Evolutionary conservation across 2,329 filamentous ascomycete genomes (phyloP), one percentile per base, ranked within the genome.

Genomic region (Trichoderma lentiforme): DNA sequence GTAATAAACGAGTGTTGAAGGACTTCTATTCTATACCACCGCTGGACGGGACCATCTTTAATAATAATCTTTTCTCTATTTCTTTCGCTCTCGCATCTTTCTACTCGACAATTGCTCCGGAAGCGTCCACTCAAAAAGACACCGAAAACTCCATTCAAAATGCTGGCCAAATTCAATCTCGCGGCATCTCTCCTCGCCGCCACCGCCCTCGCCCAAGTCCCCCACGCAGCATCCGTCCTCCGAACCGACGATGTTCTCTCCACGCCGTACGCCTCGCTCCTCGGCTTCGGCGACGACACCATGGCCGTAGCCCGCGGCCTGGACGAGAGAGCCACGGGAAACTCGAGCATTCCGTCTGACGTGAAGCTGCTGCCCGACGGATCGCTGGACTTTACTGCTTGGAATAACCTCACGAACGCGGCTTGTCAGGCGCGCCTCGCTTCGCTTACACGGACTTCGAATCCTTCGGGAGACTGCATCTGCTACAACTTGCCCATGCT

Each of bases 401-500:
- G 90, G 90, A 83, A 90, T 73, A 75, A 77, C 4, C 79, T 84
- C 57, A 91, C 88, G 8, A 83, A 84, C 36, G 77, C 82, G 12
- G 90, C 90, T 26, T 96, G 93, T 80, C 82, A 82, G 58, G 76
- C 82, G 26, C 85, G 87, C 9, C 84, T 96, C 21, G 79, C 81
- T 3, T 79, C 81, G 30, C 84, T 94, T 63, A 83, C 84, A 15
- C 83, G 86, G 73, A 88, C 90, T 56, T 87, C 88, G 28, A 95
- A 95, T 75, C 92, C 92, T 6, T 91, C 92, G 11, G 93, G 93
- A 65, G 88, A 93, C 62, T 91, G 91, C 72, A 88, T 93, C 62
- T 97, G 93, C 86, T 96, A 95, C 83, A 97, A 96, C 79, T 81
- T 97, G 28, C 90, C 91, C 0, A 89, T 88, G 51, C 86, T 94